Percentiles rank a stretch among this genome's conserved stretches.
Evolutionary conservation across 495 filamentous ascomycete species (phyloP).

Genomic region (Xylaria castorea): DNA sequence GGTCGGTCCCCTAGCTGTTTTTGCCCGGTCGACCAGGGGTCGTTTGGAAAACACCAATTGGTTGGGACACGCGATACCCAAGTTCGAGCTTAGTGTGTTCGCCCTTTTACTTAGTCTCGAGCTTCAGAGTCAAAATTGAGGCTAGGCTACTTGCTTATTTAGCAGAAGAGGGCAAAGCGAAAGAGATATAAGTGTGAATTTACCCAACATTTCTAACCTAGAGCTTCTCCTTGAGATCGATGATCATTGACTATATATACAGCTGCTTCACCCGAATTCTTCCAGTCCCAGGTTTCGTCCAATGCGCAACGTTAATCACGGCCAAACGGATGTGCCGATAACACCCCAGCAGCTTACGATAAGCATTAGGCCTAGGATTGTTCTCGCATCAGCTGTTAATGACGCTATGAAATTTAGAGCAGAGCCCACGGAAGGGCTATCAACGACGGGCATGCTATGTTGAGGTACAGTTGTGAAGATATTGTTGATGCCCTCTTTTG

Average conservation of each 20-base stretch:
- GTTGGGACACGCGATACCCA: background rate
- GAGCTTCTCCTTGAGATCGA: background rate
- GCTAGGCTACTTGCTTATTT: background rate
- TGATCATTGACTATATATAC: background rate
- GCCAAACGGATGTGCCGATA: constrained; percentile 34
- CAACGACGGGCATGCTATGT: constrained; percentile 23
- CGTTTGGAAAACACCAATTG: background rate
- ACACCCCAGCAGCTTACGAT: constrained; percentile 49
- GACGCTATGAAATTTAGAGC: constrained; percentile 26
- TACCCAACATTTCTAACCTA: background rate
- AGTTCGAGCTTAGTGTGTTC: background rate
- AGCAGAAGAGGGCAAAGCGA: background rate
- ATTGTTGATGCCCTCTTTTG: constrained; percentile 14
- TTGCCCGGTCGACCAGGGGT: background rate
- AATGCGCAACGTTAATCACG: background rate
- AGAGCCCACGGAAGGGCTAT: constrained; percentile 31
- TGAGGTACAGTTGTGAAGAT: constrained; percentile 20
- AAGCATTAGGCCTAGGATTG: constrained; percentile 44
- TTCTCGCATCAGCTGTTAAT: constrained; percentile 39
- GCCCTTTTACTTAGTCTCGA: background rate
- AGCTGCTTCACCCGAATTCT: background rate
- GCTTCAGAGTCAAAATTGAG: background rate
- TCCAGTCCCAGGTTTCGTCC: background rate
- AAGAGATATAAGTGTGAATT: background rate
- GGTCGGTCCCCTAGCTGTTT: background rate